A percentile compares a stretch with the other conserved stretches of the same genome.
These are phyloP conservation scores for Verticillium nonalfalfae DNA, from an alignment of 2,329 filamentous ascomycete species.

Conservation along the genomic window DNA sequence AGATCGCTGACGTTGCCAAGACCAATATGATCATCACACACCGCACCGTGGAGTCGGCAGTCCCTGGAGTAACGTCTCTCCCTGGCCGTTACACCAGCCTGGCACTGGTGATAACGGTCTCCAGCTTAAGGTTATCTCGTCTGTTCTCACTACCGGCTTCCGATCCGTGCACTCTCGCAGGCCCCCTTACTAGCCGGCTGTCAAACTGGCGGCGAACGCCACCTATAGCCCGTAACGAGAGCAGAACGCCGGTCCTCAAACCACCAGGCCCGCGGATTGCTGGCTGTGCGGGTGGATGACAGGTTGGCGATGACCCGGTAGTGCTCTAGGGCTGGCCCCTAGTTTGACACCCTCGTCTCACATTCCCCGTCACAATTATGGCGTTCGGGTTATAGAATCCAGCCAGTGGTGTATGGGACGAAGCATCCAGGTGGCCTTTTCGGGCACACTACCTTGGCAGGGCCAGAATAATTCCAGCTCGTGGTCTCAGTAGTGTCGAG, in stretches of 20 bases:
- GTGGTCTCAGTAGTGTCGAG: not conserved
- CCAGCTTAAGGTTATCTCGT: not conserved
- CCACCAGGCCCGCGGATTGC: not conserved
- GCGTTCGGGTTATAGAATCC: not conserved
- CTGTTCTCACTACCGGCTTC: not conserved
- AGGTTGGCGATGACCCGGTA: not conserved
- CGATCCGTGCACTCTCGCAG: not conserved
- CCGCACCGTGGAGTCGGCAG: not conserved
- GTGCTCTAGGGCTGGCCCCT: not conserved
- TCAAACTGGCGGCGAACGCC: not conserved
- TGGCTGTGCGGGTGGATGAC: not conserved
- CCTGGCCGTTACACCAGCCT: not conserved
- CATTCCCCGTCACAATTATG: not conserved
- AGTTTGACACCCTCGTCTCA: not conserved
- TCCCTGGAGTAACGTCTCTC: not conserved
- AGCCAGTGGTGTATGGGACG: not conserved
- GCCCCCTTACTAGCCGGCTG: not conserved
- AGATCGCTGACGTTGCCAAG: not conserved
- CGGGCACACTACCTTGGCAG: no score
- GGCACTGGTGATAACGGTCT: not conserved
- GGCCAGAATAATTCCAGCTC: not conserved
- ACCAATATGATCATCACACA: not conserved
- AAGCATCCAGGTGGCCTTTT: not conserved
- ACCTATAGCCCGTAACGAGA: not conserved
- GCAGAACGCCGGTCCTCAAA: not conserved